Evolutionary conservation across 345 rosid species (phyloP), one percentile per base, ranked within the genome.

Genomic region (Aethionema arabicum): DNA sequence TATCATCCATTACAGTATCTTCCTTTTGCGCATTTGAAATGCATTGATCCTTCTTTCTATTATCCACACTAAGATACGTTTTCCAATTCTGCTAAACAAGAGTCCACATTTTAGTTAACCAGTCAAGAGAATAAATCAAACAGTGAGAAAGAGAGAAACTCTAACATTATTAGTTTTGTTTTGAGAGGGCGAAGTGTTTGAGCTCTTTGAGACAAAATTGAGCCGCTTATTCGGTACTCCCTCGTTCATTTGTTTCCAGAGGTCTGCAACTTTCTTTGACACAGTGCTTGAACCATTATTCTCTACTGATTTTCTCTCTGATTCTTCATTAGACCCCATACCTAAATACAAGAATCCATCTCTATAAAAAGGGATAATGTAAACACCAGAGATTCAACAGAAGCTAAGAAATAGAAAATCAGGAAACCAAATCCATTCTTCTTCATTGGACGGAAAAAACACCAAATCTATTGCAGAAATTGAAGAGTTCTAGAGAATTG

Each of bases 311-410:
- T 41, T 43, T 2, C 9, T 15, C 61, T 46, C 50, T 11, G 55
- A 32, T 15, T 63, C 44, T 54, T 73, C 68, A 41, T 42, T 40
- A 36, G 72, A 65, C 40, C 15, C 76, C 76, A 74, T 32, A 4
- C 63, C 70, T 64, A 63, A 63, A 58, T 61, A 63, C 11, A 56
- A 70, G 75, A 67, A 21, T 67, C 82, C 74, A 75, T 57, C 68
- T 80, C 81, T 84, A 46, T 6, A 13, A 53, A 27, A 40, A 8
- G 10, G 9, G 31, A 13, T 10, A 11, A 5, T 4, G 4, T 12
- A 37, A 11, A 6, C 11, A 21, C 27, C 27, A 21, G 27, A 21
- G 27, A 21, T 21, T 21, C 27, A 21, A 21, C 27, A 2, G 27
- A 21, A 21, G 27, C 27, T 21, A 21, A 21, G 27, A 21, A 21